phyloP scores from a whole-genome alignment of 2,329 filamentous ascomycete species.

The Trichoderma hamatum region DNA sequence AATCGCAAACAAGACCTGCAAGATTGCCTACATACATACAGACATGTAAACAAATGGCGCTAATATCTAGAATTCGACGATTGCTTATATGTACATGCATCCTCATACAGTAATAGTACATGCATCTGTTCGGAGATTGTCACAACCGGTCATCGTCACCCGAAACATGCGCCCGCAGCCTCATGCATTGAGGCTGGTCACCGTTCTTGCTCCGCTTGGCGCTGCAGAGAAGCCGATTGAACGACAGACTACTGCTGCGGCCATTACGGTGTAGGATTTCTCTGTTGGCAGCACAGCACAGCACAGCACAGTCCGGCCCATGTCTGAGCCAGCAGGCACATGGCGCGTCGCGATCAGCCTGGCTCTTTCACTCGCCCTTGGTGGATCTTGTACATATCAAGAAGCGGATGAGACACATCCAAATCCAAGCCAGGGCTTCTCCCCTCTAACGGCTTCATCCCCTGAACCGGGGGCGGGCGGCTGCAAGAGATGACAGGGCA shows the following conservation, averaged over 20 bases:
- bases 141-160: not conserved
- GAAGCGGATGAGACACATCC: constrained; percentile 4
- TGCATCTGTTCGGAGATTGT: not conserved
- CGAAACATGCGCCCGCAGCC: not conserved
- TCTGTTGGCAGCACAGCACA: not conserved
- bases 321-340: not conserved
- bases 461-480: constrained; percentile 14
- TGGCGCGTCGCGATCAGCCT: not conserved
- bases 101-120: not conserved
- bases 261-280: not conserved
- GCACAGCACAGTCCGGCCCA: not conserved
- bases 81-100: not conserved
- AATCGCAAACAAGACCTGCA: not conserved
- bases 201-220: not conserved
- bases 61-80: not conserved
- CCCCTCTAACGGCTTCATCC: not conserved
- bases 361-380: not conserved
- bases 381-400: not conserved
- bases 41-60: not conserved
- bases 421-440: not conserved
- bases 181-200: not conserved
- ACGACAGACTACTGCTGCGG: not conserved
- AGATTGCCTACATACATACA: not conserved
- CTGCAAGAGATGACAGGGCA: constrained; percentile 15
- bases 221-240: not conserved